Evolutionary conservation across 2,329 filamentous ascomycete species (phyloP), one percentile per base, ranked within the genome.

Genomic region (Nigrospora oryzae): DNA sequence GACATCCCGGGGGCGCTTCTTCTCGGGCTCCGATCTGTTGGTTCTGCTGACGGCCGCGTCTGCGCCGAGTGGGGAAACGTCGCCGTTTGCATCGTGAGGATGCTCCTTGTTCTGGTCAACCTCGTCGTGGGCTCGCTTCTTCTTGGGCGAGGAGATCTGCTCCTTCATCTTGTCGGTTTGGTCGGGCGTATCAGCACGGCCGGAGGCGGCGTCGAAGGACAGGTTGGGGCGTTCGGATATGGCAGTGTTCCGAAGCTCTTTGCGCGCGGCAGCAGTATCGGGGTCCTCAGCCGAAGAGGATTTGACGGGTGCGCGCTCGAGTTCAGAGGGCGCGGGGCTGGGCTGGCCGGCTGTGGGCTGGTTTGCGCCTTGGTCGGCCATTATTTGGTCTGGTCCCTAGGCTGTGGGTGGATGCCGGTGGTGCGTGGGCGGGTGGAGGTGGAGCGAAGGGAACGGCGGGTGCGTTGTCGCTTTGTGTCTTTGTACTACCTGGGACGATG

Each of bases 161-260:
- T 80, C 74, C 56, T 65, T 72, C 53, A 70, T 57, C 34, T 65
- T 61, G 43, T 71, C 63, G 41, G 61, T 59, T 32, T 60, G 56
- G n/a, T 53, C 51, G 46, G 62, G 56, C 16, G 56, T 49, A 49
- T 59, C 54, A 43, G 64, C 60, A 39, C 59, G 56, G 34, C 67
- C 63, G 17, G 65, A 66, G 3, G 66, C 63, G 46, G 54, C 51
- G 16, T 59, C 53, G 31, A 56, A 54, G 37, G 53, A 56, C 43
- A 57, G 55, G 50, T 59, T 57, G 42, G 54, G 50, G 50, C 62
- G 69, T 53, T 76, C 79, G 14, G 79, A 83, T 51, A 84, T 82
- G 43, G 67, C 72, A 11, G 79, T 81, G 51, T 83, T 77, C 63
- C 76, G 79, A 36, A 84, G 70, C 63, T 84, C 80, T 55, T 81